Evolutionary conservation across 352 stramenopile species (phyloP), one percentile per base, ranked within the genome.

Genomic region (Pythium angustatum): DNA sequence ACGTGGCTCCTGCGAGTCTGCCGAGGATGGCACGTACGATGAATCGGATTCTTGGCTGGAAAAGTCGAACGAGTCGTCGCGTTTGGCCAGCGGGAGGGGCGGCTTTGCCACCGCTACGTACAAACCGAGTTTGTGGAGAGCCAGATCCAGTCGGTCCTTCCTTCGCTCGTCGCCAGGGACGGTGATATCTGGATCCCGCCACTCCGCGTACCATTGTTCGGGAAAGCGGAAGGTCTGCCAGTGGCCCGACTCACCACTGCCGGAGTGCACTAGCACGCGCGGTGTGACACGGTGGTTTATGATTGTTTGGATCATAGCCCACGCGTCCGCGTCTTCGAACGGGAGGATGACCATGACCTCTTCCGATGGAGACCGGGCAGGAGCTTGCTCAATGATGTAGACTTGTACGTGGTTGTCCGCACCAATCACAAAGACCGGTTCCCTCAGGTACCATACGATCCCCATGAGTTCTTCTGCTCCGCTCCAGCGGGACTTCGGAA

Each of bases 281-380:
- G 49, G 49, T 1, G 24, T 43, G 9, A 30, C 49, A 17, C 21
- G 2, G n/a, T 41, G 31, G 49, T 56, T 56, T 1, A 56, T 7
- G 31, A 56, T 56, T 43, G 49, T 56, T 19, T 56, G 26, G 3
- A 56, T 40, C 49, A 56, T 56, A 12, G 49, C 49, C 49, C 49
- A 56, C 12, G 49, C 49, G 10, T 56, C 27, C 2, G 27, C 19
- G 11, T 56, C 31, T 24, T 24, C 11, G 12, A 28, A 14, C 4
- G 49, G 12, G 8, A 56, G 19, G 28, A 56, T 56, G 8, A 56
- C 4, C 12, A 43, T 26, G 21, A 8, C 12, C 15, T 56, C 49
- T 5, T 56, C 49, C 19, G 8, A 41, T 26, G 5, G 2, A 9
- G 15, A 43, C 2, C 28, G 24, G 27, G 49, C 27, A 5, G 12